Evolutionary conservation across 2,329 filamentous ascomycete genomes (phyloP).

Genomic region (Xylaria digitata): DNA sequence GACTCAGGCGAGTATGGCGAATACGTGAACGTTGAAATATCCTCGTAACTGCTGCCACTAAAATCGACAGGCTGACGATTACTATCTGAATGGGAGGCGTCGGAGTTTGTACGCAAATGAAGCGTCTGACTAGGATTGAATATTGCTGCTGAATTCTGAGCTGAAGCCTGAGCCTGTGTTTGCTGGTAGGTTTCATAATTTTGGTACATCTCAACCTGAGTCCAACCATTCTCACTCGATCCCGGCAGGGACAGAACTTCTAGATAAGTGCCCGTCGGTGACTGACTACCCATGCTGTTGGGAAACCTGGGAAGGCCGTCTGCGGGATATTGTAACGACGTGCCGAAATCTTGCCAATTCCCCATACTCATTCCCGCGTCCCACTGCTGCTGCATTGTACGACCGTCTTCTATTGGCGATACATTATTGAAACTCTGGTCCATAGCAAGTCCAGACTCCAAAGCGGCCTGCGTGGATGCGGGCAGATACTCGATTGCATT

Average conservation of each 20-base stretch:
- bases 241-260: slow-evolving; percentile 86
- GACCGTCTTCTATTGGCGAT: slow-evolving; percentile 67
- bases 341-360: slow-evolving; percentile 84
- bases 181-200: slow-evolving; percentile 75
- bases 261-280: slow-evolving; percentile 81
- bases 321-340: slow-evolving; percentile 61
- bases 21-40: slow-evolving; percentile 74
- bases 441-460: slow-evolving; percentile 70
- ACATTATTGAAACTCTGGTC: slow-evolving; percentile 71
- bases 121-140: slow-evolving; percentile 94
- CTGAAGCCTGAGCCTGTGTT: slow-evolving; percentile 59
- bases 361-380: slow-evolving; percentile 68
- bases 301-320: slow-evolving; percentile 59
- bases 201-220: slow-evolving; percentile 79
- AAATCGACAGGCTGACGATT: slow-evolving; percentile 71
- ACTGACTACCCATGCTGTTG: slow-evolving; percentile 65
- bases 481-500: slow-evolving; percentile 71
- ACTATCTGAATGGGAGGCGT: slow-evolving; percentile 82
- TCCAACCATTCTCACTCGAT: slow-evolving; percentile 92
- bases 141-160: slow-evolving; percentile 72
- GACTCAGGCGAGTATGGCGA: slow-evolving; percentile 87
- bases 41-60: slow-evolving; percentile 81
- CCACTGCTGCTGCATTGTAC: slow-evolving; percentile 67
- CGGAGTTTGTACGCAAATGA: slow-evolving; percentile 86
- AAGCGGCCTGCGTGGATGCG: slow-evolving; percentile 70